Conservation (phyloP, 768 basidiomycete species). For the Ramaria sp. region DNA sequence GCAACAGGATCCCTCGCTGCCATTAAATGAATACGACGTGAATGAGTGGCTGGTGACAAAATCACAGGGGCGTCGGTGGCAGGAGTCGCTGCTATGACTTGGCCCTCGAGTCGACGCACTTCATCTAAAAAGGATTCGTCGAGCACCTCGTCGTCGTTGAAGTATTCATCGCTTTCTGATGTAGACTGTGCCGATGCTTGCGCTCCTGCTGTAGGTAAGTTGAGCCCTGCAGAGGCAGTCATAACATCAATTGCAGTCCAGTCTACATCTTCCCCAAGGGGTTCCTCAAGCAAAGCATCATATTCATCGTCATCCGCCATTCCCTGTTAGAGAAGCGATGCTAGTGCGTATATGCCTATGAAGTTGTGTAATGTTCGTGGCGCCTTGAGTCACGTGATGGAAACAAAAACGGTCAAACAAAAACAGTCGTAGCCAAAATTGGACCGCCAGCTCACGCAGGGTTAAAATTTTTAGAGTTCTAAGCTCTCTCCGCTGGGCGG, state of each 20-base stretch:
- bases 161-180: not conserved
- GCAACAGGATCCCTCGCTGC: not conserved
- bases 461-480: too few relatives aligned
- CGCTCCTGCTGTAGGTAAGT: not conserved
- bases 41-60: not conserved
- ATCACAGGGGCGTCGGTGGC: not conserved
- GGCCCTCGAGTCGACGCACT: not conserved
- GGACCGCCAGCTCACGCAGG: too few relatives aligned
- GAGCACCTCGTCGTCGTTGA: not conserved
- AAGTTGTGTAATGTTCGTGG: too few relatives aligned
- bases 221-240: not conserved
- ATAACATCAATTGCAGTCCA: constrained; percentile 3
- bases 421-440: not conserved
- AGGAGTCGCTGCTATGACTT: not conserved
- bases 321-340: not conserved
- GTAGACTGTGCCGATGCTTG: not conserved
- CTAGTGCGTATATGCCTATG: not conserved
- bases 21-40: not conserved
- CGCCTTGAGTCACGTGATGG: not conserved
- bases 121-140: not conserved
- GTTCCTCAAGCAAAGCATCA: constrained; percentile 7
- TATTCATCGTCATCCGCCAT: constrained; percentile 6
- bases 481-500: too few relatives aligned
- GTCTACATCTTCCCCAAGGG: constrained; percentile 6
- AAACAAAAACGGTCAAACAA: not conserved